A percentile compares a stretch with the other conserved stretches of the same genome.
These are phyloP conservation scores for Saturnispora sanitii DNA, from an alignment of 805 yeast species.

Conservation along the genomic window DNA sequence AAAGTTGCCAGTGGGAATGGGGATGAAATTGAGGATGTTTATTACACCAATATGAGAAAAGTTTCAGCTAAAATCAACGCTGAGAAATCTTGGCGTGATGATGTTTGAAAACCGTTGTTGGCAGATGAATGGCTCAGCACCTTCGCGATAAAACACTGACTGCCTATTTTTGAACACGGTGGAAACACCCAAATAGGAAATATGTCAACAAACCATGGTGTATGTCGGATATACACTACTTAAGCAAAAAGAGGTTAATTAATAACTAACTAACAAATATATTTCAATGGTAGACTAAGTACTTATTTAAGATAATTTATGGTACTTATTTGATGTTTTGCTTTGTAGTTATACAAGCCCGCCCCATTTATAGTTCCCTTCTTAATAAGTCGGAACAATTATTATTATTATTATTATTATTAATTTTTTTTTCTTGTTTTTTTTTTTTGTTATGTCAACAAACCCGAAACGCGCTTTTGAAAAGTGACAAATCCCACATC, in stretches of 20 bases:
- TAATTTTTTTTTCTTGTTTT: neutral
- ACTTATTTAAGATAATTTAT: no score
- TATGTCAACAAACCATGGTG: constrained; percentile 1
- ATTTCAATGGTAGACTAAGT: neutral
- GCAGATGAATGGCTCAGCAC: neutral
- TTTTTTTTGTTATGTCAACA: neutral
- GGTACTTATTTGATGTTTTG: no score
- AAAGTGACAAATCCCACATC: neutral
- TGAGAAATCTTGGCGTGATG: neutral
- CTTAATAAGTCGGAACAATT: no score
- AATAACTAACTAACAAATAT: neutral
- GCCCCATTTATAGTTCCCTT: no score
- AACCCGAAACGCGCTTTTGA: neutral
- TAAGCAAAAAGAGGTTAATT: neutral
- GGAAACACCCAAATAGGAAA: neutral
- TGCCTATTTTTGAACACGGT: neutral
- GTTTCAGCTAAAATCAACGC: constrained; percentile 10
- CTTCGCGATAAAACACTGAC: neutral
- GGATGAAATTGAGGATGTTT: constrained; percentile 48
- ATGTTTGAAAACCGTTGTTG: neutral
- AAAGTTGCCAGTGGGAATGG: constrained; percentile 79
- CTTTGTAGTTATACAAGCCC: no score
- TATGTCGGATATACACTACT: neutral
- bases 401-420: no score
- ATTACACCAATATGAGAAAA: constrained; percentile 43